phyloP scores from a whole-genome alignment of 129 eudicot genomes.

The Kitagawia praeruptora region DNA sequence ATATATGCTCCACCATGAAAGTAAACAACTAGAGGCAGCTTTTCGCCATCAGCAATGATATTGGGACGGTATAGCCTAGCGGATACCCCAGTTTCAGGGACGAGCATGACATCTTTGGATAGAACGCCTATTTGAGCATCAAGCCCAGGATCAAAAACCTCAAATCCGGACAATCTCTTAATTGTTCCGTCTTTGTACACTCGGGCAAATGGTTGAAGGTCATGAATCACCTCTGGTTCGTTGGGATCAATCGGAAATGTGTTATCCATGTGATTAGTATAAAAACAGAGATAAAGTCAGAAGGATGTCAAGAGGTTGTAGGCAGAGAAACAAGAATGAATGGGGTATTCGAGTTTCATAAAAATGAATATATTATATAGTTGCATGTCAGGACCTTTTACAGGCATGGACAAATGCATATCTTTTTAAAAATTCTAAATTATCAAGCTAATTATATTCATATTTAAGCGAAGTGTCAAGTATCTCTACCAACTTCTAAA shows the following conservation, averaged over 20 bases:
- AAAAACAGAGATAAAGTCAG: background rate
- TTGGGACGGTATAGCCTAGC: slow-evolving; percentile 36
- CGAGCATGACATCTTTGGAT: slow-evolving; percentile 29
- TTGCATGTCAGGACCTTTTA: background rate
- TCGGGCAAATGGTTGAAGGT: slow-evolving; percentile 11
- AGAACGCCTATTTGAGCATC: slow-evolving; percentile 27
- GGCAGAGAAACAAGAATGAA: slow-evolving; percentile 21
- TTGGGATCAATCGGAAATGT: background rate
- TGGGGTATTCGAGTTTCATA: background rate
- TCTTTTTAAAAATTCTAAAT: background rate
- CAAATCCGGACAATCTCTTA: slow-evolving; percentile 10
- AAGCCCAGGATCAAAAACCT: slow-evolving; percentile 12
- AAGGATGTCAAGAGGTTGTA: background rate
- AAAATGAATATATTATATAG: background rate
- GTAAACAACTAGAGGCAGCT: background rate
- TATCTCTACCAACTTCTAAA: background rate
- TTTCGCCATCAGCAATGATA: background rate
- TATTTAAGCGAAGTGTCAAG: too few relatives aligned
- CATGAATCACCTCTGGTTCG: slow-evolving; percentile 9
- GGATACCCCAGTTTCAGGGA: slow-evolving; percentile 17
- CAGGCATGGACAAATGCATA: background rate
- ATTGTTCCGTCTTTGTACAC: slow-evolving; percentile 30
- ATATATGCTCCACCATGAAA: slow-evolving; percentile 5
- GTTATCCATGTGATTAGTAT: background rate
- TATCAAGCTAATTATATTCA: background rate